Percentiles rank a stretch among this genome's conserved stretches.
Conservation (phyloP, 2,329 filamentous ascomycete species). For the Conoideocrella luteorostrata region DNA sequence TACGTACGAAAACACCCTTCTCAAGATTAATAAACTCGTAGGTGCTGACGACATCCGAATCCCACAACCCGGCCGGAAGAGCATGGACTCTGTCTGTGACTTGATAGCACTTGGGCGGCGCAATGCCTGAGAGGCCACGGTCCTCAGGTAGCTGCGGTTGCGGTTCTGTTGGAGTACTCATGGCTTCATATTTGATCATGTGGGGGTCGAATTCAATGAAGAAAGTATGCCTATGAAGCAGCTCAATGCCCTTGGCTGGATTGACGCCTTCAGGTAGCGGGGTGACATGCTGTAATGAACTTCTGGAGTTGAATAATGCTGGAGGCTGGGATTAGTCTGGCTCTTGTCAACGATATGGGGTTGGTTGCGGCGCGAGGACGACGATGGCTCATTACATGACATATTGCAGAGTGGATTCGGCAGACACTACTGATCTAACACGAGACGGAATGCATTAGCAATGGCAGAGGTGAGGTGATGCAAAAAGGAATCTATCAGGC, state of each 20-base stretch:
- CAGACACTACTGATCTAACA: no score
- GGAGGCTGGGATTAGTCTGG: no score
- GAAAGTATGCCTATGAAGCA: conserved; percentile 46
- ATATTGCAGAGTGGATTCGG: conserved; percentile 4
- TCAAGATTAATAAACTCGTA: conserved; percentile 47
- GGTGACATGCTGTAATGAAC: conserved; percentile 35
- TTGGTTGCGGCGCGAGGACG: no score
- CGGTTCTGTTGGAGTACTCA: conserved; percentile 22
- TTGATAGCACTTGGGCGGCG: conserved; percentile 33
- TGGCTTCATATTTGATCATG: conserved; percentile 35
- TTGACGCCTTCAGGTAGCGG: conserved; percentile 33
- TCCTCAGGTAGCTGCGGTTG: conserved; percentile 24
- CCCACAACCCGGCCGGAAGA: conserved; percentile 49
- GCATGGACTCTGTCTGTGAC: conserved; percentile 46
- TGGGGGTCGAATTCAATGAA: conserved; percentile 49
- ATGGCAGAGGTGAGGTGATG: no score
- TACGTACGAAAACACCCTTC: conserved; percentile 45
- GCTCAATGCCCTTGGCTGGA: conserved; percentile 30
- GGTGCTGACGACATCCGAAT: conserved; percentile 45
- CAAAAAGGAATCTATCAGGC: no score
- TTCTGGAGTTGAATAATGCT: conserved; percentile 38
- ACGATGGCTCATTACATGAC: conserved; percentile 13
- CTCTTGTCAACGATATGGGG: no score
- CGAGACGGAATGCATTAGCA: no score
- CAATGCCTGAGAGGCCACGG: conserved; percentile 17